Evolutionary conservation across 352 stramenopile genomes (phyloP).

Genomic region (Phytophthora meadii): DNA sequence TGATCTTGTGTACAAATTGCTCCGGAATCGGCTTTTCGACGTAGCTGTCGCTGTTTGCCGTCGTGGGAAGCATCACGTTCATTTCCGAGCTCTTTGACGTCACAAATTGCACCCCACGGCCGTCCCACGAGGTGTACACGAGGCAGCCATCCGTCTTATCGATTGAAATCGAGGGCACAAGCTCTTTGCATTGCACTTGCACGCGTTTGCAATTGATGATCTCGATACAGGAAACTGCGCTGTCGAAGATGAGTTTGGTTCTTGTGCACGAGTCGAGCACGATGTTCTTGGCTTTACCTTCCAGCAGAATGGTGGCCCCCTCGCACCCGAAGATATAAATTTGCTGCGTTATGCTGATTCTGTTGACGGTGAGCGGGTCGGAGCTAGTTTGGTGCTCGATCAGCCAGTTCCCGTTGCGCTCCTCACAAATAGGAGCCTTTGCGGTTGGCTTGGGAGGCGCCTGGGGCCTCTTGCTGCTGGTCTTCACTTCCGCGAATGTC

Average conservation of each 20-base stretch:
- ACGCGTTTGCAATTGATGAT: constrained; percentile 98
- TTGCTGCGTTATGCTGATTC: constrained; percentile 95
- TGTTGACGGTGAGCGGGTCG: constrained; percentile 87
- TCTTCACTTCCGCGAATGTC: too few species aligned
- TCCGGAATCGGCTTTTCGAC: constrained; percentile 97
- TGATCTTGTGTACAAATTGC: constrained; percentile 97
- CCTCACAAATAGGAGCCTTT: constrained; percentile 76
- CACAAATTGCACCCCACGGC: constrained; percentile 89
- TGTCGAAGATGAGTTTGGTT: constrained; percentile 96
- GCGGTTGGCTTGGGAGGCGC: constrained; percentile 1
- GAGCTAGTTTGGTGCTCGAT: constrained; percentile 94
- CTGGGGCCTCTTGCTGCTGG: too few species aligned
- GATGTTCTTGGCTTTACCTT: constrained; percentile 98
- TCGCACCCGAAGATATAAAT: constrained; percentile 97
- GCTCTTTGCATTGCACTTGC: constrained; percentile 95
- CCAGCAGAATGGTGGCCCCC: constrained; percentile 94
- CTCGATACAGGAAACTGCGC: constrained; percentile 96
- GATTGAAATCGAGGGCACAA: too few species aligned
- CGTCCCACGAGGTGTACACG: constrained; percentile 95
- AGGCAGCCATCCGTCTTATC: constrained; percentile 99
- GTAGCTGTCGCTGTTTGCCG: constrained; percentile 84
- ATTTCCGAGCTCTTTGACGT: constrained; percentile 98
- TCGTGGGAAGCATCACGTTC: constrained; percentile 95
- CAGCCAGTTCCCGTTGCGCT: constrained; percentile 96
- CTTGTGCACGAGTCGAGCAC: constrained; percentile 96